These are phyloP conservation scores for Trichoderma cornu-damae DNA, from an alignment of 2,329 filamentous ascomycete genomes.

Conservation along the genomic window DNA sequence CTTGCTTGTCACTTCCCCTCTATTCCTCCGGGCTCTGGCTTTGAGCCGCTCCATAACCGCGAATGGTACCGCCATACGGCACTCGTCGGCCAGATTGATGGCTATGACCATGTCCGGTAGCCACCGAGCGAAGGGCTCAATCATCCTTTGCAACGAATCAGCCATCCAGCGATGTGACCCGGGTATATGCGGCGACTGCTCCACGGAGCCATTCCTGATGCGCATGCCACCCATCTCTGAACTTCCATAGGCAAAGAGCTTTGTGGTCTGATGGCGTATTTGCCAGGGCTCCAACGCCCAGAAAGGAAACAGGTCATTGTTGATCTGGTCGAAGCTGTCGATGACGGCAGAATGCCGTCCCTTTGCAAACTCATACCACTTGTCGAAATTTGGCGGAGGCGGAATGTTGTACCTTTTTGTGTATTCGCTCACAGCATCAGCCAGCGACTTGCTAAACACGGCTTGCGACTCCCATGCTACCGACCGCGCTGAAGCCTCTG, in stretches of 20 bases:
- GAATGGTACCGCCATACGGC: conserved; percentile 53
- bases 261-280: conserved; percentile 51
- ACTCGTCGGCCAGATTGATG: conserved; percentile 68
- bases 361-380: conserved; percentile 71
- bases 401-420: conserved; percentile 49
- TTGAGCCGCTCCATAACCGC: conserved; percentile 53
- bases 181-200: conserved; percentile 31
- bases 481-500: conserved; percentile 14
- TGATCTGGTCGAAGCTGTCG: conserved; percentile 72
- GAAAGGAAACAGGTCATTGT: conserved; percentile 67
- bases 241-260: conserved; percentile 31
- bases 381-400: conserved; percentile 72
- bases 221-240: conserved; percentile 42
- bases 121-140: conserved; percentile 60
- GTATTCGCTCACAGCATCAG: conserved; percentile 39
- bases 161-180: conserved; percentile 35
- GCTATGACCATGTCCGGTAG: conserved; percentile 75
- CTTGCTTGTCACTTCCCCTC: not conserved
- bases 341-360: conserved; percentile 58
- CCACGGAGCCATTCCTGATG: conserved; percentile 57
- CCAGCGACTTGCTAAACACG: conserved; percentile 21
- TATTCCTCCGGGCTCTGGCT: conserved; percentile 47
- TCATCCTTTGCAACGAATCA: conserved; percentile 52
- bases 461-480: conserved; percentile 23
- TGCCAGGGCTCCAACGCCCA: conserved; percentile 64